Evolutionary conservation across 1,284 basidiomycete genomes (phyloP).

Genomic region (Trichosporon sp.): DNA sequence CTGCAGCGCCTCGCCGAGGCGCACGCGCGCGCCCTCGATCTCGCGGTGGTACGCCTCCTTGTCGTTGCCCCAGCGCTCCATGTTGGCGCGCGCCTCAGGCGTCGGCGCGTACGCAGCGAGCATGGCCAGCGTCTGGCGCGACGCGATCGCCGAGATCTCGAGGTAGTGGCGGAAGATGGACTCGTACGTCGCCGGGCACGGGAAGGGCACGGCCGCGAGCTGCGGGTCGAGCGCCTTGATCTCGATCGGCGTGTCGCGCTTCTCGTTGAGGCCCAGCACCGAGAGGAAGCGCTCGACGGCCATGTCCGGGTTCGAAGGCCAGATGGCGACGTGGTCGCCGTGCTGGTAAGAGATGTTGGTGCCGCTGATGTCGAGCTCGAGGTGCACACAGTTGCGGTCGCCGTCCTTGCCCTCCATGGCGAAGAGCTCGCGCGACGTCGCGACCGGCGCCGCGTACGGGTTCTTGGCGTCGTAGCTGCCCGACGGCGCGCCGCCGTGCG

Average conservation of each 20-base stretch:
- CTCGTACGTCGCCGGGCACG: slow-evolving; percentile 91
- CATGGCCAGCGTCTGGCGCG: slow-evolving; percentile 83
- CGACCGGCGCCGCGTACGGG: slow-evolving; percentile 83
- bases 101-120: slow-evolving; percentile 84
- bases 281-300: slow-evolving; percentile 86
- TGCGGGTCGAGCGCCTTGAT: slow-evolving; percentile 95
- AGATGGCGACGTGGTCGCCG: slow-evolving; percentile 82
- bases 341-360: slow-evolving; percentile 94
- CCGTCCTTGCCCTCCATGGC: slow-evolving; percentile 51
- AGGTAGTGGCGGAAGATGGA: slow-evolving; percentile 95
- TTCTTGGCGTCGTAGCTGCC: slow-evolving; percentile 76
- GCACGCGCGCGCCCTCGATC: slow-evolving; percentile 75
- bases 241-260: slow-evolving; percentile 74
- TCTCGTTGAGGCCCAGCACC: slow-evolving; percentile 69
- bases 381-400: slow-evolving; percentile 88
- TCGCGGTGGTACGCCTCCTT: slow-evolving; percentile 76
- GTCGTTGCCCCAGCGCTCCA: slow-evolving; percentile 75
- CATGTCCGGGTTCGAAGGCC: slow-evolving; percentile 88
- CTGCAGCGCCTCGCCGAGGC: slow-evolving; percentile 85
- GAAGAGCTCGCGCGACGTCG: slow-evolving; percentile 77
- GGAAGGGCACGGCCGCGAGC: slow-evolving; percentile 97
- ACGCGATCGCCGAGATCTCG: slow-evolving; percentile 86
- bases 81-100: slow-evolving; percentile 65
- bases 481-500: slow-evolving; percentile 54
- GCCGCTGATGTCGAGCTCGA: slow-evolving; percentile 89